A percentile compares a stretch with the other conserved stretches of the same genome.
Conservation (phyloP, 257 asterid genomes). For the Solanum sparsipilum region DNA sequence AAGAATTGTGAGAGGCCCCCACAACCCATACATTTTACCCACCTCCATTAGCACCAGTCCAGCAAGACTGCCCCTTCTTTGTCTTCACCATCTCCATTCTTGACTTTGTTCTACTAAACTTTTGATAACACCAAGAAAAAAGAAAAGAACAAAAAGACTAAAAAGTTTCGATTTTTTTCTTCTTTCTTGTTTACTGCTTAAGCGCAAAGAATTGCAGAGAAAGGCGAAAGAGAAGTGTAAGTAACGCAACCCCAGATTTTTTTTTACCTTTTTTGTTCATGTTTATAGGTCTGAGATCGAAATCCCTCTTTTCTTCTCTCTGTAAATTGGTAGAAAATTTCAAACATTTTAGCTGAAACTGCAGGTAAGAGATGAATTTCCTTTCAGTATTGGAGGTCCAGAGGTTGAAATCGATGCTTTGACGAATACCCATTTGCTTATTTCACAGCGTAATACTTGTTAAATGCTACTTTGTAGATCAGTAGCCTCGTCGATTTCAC, state of each 20-base stretch:
- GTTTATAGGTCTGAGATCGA: background rate
- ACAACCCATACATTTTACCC: slow-evolving; percentile 1
- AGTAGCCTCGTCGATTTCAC: slow-evolving; percentile 41
- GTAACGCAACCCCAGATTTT: background rate
- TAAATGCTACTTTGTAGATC: slow-evolving; percentile 22
- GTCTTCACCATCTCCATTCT: background rate
- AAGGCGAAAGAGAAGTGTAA: background rate
- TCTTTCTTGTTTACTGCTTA: background rate
- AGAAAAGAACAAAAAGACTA: background rate
- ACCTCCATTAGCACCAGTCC: background rate
- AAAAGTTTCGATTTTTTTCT: background rate
- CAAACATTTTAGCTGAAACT: background rate
- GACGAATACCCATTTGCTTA: slow-evolving; percentile 1
- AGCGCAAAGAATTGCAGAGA: background rate
- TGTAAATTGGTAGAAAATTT: background rate
- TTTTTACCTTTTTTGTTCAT: background rate
- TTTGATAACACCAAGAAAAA: background rate
- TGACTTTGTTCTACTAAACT: background rate
- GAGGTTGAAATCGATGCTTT: slow-evolving; percentile 2
- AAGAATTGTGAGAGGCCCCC: background rate
- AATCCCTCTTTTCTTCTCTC: background rate
- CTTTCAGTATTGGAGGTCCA: background rate
- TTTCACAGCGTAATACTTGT: slow-evolving; percentile 1
- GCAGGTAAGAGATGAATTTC: background rate
- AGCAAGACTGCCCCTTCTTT: background rate